Conservation (phyloP, 1,284 basidiomycete genomes). For the Pascua guehoae region DNA sequence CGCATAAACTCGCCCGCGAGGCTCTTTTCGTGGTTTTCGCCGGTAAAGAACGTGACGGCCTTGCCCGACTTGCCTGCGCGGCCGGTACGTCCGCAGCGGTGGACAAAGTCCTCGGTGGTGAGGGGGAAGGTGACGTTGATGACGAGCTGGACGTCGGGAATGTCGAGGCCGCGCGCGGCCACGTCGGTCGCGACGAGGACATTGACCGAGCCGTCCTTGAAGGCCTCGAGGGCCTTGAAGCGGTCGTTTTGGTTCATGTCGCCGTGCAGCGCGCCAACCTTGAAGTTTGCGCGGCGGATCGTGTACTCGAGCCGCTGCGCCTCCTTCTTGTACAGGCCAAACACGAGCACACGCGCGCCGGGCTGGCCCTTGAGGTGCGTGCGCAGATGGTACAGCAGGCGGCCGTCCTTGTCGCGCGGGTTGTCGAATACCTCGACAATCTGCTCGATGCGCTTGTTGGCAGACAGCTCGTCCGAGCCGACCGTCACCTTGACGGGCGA, state of each 20-base stretch:
- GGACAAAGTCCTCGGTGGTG: slow-evolving; percentile 86
- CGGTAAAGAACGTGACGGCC: slow-evolving; percentile 95
- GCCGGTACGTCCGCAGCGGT: slow-evolving; percentile 94
- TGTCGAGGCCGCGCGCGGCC: slow-evolving; percentile 92
- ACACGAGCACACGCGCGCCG: slow-evolving; percentile 72
- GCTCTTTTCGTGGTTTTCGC: slow-evolving; percentile 76
- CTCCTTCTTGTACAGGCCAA: slow-evolving; percentile 98
- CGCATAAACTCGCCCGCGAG: slow-evolving; percentile 91
- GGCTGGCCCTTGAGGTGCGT: slow-evolving; percentile 58
- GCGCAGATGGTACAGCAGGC: slow-evolving; percentile 64
- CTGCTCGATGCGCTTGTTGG: slow-evolving; percentile 80
- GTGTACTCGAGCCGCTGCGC: slow-evolving; percentile 82
- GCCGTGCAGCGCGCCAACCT: slow-evolving; percentile 85
- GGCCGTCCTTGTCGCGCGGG: slow-evolving; percentile 75
- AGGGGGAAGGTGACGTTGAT: slow-evolving; percentile 97
- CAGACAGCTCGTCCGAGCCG: slow-evolving; percentile 89
- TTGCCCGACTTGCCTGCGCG: slow-evolving; percentile 88
- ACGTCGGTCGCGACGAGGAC: slow-evolving; percentile 96
- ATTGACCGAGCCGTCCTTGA: slow-evolving; percentile 79
- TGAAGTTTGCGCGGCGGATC: slow-evolving; percentile 72
- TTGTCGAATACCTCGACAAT: slow-evolving; percentile 86
- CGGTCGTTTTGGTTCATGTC: slow-evolving; percentile 86
- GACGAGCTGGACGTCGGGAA: slow-evolving; percentile 88
- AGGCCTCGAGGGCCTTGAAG: slow-evolving; percentile 79
- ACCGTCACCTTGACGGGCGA: slow-evolving; percentile 88